Evolutionary conservation across 371 early-diverging fungal genomes (phyloP), one percentile per base, ranked within the genome.

Genomic region (Globomyces sp.): DNA sequence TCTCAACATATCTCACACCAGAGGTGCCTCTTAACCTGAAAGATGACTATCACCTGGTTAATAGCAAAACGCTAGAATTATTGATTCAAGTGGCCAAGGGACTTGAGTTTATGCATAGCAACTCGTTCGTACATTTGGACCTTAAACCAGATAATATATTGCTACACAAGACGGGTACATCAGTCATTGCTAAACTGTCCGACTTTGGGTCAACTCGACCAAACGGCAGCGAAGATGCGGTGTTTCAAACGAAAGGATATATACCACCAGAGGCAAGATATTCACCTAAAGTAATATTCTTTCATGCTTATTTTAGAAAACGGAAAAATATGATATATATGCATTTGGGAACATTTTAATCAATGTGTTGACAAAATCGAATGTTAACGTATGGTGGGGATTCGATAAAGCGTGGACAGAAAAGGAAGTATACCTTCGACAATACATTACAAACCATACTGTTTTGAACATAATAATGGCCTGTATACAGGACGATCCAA

Each of bases 241-340:
- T 55, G 4, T 55, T 55, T 55, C 55, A 55, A n/a, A 55, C 55
- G 4, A 36, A 36, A 37, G 55, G 55, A 3, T 55, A 55, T 13
- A 40, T 55, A n/a, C 55, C 55, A 4, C 55, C 55, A 24, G 55
- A 55, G 24, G 24, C 24, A 24, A 24, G 24, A 24, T 24, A 39
- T 39, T 6, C 2, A 3, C 9, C 39, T 6, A 39, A 11, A 8
- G 36, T 39, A 55, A 24, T 24, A 24, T 24, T 24, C 24, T 24
- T 24, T 24, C 24, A 24, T 24, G 24, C 24, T 24, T 24, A 24
- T 24, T n/a, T 3, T 55, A 55, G 55, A 55, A 55, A 55, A 55
- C 55, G 8, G 40, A 55, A 36, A 55, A 55, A 55, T 55, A 55
- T 55, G 55, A 55, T 55, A 55, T 55, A 1, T 55, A 9, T 55